A percentile compares a stretch with the other conserved stretches of the same genome.
phyloP scores from a whole-genome alignment of 805 yeast genomes.

The Lachancea dasiensis region DNA sequence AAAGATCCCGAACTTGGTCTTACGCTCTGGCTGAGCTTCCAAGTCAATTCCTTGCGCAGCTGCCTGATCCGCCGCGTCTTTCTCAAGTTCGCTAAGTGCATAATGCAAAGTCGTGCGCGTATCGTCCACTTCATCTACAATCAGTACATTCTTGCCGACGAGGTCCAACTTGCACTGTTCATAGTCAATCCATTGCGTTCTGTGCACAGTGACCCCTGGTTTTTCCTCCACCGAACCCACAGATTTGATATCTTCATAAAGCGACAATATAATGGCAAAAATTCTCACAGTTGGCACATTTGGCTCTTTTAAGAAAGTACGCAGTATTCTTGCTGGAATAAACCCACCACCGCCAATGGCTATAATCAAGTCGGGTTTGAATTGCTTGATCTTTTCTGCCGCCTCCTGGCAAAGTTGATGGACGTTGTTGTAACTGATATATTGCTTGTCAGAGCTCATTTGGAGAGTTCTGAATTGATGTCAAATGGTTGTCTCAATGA shows the following conservation, averaged over 20 bases:
- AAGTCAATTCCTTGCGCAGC: conserved; percentile 43
- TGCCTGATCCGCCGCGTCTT: conserved; percentile 62
- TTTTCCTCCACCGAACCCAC: conserved; percentile 50
- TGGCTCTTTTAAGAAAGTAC: conserved; percentile 84
- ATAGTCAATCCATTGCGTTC: conserved; percentile 83
- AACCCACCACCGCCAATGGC: conserved; percentile 99
- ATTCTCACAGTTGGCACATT: conserved; percentile 87
- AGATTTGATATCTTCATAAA: conserved; percentile 76
- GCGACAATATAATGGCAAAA: conserved; percentile 89
- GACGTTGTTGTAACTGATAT: conserved; percentile 74
- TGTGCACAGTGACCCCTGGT: conserved; percentile 61
- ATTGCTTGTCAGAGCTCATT: conserved; percentile 44
- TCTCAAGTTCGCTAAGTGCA: conserved; percentile 66
- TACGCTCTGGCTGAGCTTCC: conserved; percentile 37
- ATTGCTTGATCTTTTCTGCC: conserved; percentile 56
- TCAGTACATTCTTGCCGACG: conserved; percentile 63
- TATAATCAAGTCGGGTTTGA: conserved; percentile 84
- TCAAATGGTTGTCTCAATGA: too few species aligned
- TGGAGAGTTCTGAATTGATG: conserved; percentile 11
- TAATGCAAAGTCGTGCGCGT: conserved; percentile 80
- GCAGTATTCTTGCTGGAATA: conserved; percentile 92
- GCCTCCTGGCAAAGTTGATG: conserved; percentile 65
- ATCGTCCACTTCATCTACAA: conserved; percentile 83
- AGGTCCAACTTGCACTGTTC: conserved; percentile 51
- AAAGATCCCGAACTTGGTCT: conserved; percentile 65